phyloP scores from a whole-genome alignment of 306 rosid genomes.

The Hippophae tibetana region DNA sequence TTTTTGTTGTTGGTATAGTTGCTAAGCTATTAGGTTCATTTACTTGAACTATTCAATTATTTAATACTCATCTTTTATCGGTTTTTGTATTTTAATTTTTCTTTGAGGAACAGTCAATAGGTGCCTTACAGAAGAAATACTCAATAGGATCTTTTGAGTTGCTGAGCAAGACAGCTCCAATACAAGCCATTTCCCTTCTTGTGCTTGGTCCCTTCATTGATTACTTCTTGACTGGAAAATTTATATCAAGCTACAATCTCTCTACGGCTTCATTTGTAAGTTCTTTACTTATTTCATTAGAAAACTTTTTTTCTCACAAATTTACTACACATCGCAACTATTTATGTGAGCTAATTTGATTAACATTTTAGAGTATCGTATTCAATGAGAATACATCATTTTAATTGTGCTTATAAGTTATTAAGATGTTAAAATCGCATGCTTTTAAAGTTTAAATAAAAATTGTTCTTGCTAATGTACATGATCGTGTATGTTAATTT shows the following conservation, averaged over 20 bases:
- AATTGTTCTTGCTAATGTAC: no score
- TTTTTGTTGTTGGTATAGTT: no score
- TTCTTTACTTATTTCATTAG: not conserved
- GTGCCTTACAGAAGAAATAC: constrained; percentile 48
- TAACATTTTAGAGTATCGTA: not conserved
- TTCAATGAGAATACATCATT: not conserved
- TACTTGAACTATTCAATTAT: not conserved
- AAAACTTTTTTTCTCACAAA: not conserved
- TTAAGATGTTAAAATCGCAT: no score
- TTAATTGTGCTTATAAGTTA: not conserved
- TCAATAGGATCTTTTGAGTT: constrained; percentile 50
- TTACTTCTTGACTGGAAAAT: constrained; percentile 35
- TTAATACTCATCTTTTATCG: not conserved
- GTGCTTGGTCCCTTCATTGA: constrained; percentile 41
- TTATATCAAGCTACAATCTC: constrained; percentile 24
- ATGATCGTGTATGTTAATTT: no score
- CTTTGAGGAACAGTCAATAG: constrained; percentile 30
- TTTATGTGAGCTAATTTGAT: no score
- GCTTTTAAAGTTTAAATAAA: no score
- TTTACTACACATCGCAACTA: no score
- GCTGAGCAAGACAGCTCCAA: constrained; percentile 51
- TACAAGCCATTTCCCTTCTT: constrained; percentile 49
- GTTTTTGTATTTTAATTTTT: constrained; percentile 3
- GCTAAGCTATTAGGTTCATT: no score
- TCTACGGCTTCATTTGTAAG: constrained; percentile 34